Conservation (phyloP, 2,329 filamentous ascomycete genomes). For the Penicillium capsulatum region DNA sequence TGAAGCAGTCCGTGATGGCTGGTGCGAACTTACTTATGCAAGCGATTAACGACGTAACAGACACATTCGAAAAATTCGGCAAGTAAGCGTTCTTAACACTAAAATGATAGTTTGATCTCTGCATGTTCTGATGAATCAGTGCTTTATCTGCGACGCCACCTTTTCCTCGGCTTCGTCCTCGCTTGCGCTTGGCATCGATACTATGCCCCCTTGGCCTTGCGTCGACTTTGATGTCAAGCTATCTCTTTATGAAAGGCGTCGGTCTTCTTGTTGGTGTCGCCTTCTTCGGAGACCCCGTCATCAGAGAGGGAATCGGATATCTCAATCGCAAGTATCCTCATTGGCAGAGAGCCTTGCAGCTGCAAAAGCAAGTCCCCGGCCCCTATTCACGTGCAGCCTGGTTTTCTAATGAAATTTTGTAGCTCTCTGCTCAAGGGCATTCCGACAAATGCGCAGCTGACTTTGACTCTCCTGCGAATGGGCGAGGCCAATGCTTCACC, state of each 20-base stretch:
- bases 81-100: slow-evolving; percentile 47
- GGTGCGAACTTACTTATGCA: slow-evolving; percentile 72
- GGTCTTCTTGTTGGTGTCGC: slow-evolving; percentile 66
- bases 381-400: too few species aligned
- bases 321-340: slow-evolving; percentile 53
- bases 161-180: slow-evolving; percentile 53
- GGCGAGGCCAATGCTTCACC: slow-evolving; percentile 78
- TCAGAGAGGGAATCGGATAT: slow-evolving; percentile 56
- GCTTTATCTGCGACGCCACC: slow-evolving; percentile 61
- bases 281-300: slow-evolving; percentile 76
- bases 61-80: slow-evolving; percentile 61
- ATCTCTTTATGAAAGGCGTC: slow-evolving; percentile 60
- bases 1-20: slow-evolving; percentile 72
- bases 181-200: slow-evolving; percentile 52
- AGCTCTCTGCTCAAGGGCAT: slow-evolving; percentile 71
- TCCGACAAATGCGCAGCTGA: slow-evolving; percentile 80
- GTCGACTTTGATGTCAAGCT: slow-evolving; percentile 54
- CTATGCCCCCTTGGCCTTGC: slow-evolving; percentile 51
- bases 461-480: slow-evolving; percentile 73
- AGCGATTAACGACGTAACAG: slow-evolving; percentile 54
- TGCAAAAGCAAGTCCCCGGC: slow-evolving; percentile 52
- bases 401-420: slow-evolving; percentile 15
- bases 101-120: too few species aligned
- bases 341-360: slow-evolving; percentile 71
- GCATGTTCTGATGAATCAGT: too few species aligned